Base-by-base conservation (phyloP, 176 grass and related monocot genomes). In the Leersia perrieri region DNA sequence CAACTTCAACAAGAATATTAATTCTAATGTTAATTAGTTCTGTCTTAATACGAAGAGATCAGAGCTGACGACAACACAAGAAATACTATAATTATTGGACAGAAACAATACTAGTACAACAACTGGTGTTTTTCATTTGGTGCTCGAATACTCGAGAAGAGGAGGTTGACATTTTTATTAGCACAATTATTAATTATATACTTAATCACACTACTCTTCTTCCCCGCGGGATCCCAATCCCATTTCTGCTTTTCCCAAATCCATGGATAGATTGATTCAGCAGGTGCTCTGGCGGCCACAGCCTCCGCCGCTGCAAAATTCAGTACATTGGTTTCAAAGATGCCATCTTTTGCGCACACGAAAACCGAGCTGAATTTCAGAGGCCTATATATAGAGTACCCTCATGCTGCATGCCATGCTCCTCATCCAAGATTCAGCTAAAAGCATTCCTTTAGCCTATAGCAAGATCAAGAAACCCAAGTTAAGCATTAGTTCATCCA, bases 131-230 rank as follows among this genome's bases (percentile, higher is more conserved):
- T 68, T 12, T 76, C 20, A 66, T 51, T 57, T 40, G 62, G 9
- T 39, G 66, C 38, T 11, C 16, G 80, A 36, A 29, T 10, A 74
- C 41, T 16, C 15, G 2, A 27, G 9, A 33, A 29, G 31, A 73
- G 80, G 22, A 44, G 16, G 44, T 68, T 75, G 81, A 41, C 81
- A 67, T 83, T 83, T 51, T 51, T 51, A 51, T 20, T 51, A 47
- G 7, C 44, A 18, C 18, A 51, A 51, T 51, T 51, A 51, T 57
- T 22, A 53, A 0, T 53, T 13, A 20, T 16, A 20, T 49, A 49
- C 44, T 11, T 67, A 76, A 18, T 76, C 33, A 11, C 63, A 60
- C 33, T 25, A 18, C 11, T 76, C 80, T 62, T 72, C 44, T 53
- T 55, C 23, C 4, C 44, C 33, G 26, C 7, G 15, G 60, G 32